Conservation (phyloP, 2,329 filamentous ascomycete species). For the Proliferodiscus dingleyae region DNA sequence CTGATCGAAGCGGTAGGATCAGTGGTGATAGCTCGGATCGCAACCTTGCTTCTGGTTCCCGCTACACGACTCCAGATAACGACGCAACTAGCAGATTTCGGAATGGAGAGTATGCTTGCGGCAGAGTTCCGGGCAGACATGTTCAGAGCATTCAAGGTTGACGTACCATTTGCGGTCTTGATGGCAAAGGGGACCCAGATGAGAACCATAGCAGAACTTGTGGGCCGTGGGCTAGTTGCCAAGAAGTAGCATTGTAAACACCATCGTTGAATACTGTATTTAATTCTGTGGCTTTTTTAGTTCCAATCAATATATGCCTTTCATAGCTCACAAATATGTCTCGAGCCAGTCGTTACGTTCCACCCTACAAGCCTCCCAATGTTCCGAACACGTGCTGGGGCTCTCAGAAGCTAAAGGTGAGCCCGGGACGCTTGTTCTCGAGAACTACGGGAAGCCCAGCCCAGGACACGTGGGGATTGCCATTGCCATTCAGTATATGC, state of each 20-base stretch:
- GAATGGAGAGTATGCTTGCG: constrained; percentile 6
- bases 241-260: background rate
- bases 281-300: too few relatives aligned
- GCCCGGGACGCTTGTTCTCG: too few relatives aligned
- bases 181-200: background rate
- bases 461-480: too few relatives aligned
- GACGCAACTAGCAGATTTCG: constrained; percentile 1
- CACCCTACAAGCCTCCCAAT: too few relatives aligned
- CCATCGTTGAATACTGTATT: too few relatives aligned
- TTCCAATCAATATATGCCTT: too few relatives aligned
- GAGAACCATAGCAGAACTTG: background rate
- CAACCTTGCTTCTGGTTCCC: background rate
- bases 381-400: too few relatives aligned
- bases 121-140: constrained; percentile 6
- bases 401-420: too few relatives aligned
- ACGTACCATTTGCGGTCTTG: background rate
- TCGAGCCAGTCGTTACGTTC: too few relatives aligned
- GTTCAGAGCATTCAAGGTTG: constrained; percentile 4
- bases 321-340: too few relatives aligned
- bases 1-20: background rate
- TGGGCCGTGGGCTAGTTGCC: background rate
- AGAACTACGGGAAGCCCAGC: too few relatives aligned
- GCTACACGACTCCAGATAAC: background rate
- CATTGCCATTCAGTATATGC: too few relatives aligned
- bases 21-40: background rate